Conservation (phyloP, 2,329 filamentous ascomycete genomes). For the Trichoderma sp. region DNA sequence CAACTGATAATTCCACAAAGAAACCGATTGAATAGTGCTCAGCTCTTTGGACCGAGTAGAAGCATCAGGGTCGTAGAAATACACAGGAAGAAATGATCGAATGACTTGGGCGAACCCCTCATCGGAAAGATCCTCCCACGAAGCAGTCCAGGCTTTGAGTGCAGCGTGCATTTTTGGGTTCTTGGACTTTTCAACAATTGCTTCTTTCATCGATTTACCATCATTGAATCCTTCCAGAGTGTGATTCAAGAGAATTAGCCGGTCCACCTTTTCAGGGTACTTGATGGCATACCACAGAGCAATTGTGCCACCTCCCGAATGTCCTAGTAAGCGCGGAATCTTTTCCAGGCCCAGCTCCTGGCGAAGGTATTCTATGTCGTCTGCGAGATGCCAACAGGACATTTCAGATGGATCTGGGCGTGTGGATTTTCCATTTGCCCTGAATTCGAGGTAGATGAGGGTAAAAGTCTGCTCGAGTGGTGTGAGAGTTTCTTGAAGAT, state of each 20-base stretch:
- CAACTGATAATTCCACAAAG: neutral
- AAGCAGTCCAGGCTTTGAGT: neutral
- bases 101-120: neutral
- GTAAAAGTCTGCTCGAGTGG: neutral
- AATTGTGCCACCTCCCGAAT: neutral
- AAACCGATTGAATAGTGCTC: neutral
- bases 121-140: neutral
- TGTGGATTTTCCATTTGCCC: conserved; percentile 1
- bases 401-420: neutral
- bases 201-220: neutral
- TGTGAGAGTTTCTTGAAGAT: neutral
- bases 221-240: neutral
- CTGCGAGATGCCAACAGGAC: conserved; percentile 3
- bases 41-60: neutral
- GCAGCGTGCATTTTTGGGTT: conserved; percentile 1
- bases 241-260: neutral
- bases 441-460: neutral
- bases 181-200: neutral
- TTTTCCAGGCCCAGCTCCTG: neutral
- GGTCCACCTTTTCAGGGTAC: neutral
- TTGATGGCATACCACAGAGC: neutral
- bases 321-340: neutral
- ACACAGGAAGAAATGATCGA: neutral
- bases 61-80: neutral
- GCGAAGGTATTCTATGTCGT: neutral